These are phyloP conservation scores for Plasmodium knowlesi DNA, from an alignment of 169 alveolate genomes.

Conservation along the genomic window DNA sequence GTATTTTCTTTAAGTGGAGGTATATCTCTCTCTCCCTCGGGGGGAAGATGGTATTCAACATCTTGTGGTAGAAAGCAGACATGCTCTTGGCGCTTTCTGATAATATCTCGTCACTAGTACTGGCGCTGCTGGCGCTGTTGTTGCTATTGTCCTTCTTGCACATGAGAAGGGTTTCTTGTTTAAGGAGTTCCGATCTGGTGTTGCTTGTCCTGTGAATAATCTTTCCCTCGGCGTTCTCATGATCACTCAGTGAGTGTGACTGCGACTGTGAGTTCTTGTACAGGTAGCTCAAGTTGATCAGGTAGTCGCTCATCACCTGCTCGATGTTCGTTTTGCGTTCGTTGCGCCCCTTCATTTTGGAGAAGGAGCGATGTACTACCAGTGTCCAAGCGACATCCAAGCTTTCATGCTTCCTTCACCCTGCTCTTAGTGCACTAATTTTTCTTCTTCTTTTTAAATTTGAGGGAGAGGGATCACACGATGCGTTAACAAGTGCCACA, in stretches of 20 bases:
- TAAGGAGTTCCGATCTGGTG: not conserved
- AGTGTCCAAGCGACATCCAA: not conserved
- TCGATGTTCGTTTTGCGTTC: slow-evolving; percentile 39
- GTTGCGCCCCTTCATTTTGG: slow-evolving; percentile 32
- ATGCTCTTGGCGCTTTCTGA: not conserved
- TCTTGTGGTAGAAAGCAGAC: not conserved
- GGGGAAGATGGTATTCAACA: slow-evolving; percentile 26
- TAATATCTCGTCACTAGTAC: not conserved
- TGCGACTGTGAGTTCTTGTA: slow-evolving; percentile 1
- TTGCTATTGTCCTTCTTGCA: not conserved
- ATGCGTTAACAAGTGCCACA: not conserved
- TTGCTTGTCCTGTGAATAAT: not conserved
- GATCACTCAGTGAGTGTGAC: not conserved
- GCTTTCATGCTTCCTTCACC: not conserved
- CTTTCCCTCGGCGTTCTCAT: slow-evolving; percentile 1
- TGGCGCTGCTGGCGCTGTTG: not conserved
- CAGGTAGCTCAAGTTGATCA: slow-evolving; percentile 19
- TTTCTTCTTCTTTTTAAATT: no score
- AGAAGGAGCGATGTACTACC: not conserved
- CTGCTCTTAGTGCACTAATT: not conserved
- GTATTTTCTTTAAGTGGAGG: not conserved
- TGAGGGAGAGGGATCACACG: not conserved
- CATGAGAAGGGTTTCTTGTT: not conserved
- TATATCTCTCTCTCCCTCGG: slow-evolving; percentile 33
- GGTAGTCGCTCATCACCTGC: slow-evolving; percentile 51